A percentile compares a stretch with the other conserved stretches of the same genome.
phyloP scores from a whole-genome alignment of 2,329 filamentous ascomycete species.

The Pochonia chlamydosporia region DNA sequence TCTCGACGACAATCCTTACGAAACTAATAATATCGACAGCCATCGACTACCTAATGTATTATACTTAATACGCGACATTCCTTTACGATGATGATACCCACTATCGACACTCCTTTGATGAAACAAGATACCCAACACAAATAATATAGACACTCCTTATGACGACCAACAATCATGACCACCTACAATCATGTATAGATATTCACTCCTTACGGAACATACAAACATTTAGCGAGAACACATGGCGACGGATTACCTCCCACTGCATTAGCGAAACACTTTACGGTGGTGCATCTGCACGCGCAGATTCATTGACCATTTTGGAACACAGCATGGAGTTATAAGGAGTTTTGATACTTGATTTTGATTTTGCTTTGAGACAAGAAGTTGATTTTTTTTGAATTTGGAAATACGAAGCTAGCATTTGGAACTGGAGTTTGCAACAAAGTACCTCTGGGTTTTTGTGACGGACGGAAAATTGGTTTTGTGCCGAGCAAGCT shows the following conservation, averaged over 20 bases:
- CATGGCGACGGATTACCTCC: constrained; percentile 5
- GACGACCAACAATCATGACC: constrained; percentile 6
- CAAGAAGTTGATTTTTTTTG: background rate
- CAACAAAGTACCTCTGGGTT: background rate
- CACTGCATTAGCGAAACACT: constrained; percentile 4
- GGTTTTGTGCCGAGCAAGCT: background rate
- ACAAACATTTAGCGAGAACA: constrained; percentile 6
- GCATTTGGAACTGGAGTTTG: background rate
- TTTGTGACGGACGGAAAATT: background rate
- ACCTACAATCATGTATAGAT: constrained; percentile 1
- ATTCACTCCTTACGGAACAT: constrained; percentile 13
- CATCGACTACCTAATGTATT: constrained; percentile 22
- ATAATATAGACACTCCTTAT: constrained; percentile 41
- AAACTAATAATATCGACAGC: constrained; percentile 5
- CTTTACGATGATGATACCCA: constrained; percentile 27
- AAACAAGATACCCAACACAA: constrained; percentile 13
- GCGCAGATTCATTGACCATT: constrained; percentile 1
- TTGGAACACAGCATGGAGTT: constrained; percentile 5
- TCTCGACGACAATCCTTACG: constrained; percentile 25
- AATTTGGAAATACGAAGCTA: background rate
- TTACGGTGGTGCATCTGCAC: background rate
- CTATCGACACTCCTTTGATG: constrained; percentile 4
- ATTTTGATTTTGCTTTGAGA: background rate
- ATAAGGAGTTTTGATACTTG: background rate
- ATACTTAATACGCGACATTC: constrained; percentile 27